These are phyloP conservation scores for Moniliella sp. DNA, from an alignment of 1,284 basidiomycete species.

Conservation along the genomic window DNA sequence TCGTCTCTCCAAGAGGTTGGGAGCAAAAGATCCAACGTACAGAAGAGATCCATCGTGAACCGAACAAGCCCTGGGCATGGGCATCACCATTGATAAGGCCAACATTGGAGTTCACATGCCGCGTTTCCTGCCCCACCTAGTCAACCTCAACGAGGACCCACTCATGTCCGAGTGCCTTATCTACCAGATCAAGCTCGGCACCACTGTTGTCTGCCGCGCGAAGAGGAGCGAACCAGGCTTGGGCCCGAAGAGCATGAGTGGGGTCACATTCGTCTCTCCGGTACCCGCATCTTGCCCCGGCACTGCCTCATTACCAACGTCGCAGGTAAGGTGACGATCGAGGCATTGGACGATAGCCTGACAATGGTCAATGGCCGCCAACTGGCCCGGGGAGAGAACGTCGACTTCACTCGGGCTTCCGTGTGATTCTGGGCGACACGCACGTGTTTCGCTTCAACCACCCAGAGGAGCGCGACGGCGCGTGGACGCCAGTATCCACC, in stretches of 20 bases:
- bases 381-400: constrained; percentile 10
- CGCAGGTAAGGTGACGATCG: constrained; percentile 62
- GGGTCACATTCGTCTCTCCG: constrained; percentile 60
- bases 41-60: constrained; percentile 78
- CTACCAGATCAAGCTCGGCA: constrained; percentile 77
- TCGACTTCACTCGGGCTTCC: constrained; percentile 61
- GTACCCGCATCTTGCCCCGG: constrained; percentile 68
- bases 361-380: constrained; percentile 68
- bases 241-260: too few relatives aligned
- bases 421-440: constrained; percentile 85
- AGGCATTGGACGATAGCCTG: constrained; percentile 54
- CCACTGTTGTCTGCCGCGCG: constrained; percentile 42
- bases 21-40: constrained; percentile 82
- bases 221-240: constrained; percentile 1
- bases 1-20: constrained; percentile 83
- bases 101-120: constrained; percentile 81
- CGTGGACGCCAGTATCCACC: too few relatives aligned
- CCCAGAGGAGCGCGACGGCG: constrained; percentile 4
- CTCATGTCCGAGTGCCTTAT: constrained; percentile 37
- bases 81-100: constrained; percentile 90
- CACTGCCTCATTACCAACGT: constrained; percentile 84
- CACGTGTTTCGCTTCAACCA: constrained; percentile 65
- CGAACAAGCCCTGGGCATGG: constrained; percentile 82
- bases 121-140: constrained; percentile 44
- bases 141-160: constrained; percentile 34